phyloP scores from a whole-genome alignment of 2,329 filamentous ascomycete species.

The Cladosporium velox region DNA sequence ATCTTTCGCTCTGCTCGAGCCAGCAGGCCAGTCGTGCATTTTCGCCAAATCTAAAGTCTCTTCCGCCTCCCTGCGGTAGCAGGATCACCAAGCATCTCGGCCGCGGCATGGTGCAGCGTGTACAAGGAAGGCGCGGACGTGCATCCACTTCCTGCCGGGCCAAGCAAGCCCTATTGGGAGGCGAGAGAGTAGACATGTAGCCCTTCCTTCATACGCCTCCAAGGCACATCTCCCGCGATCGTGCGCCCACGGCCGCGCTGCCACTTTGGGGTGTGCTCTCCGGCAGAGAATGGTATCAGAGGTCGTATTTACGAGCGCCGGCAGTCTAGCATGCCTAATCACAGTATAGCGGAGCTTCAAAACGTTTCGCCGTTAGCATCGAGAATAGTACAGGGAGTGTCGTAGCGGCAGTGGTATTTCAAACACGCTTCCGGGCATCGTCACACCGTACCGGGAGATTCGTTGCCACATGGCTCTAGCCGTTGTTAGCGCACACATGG shows the following conservation, averaged over 20 bases:
- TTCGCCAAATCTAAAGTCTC: constrained; percentile 8
- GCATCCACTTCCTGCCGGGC: constrained; percentile 10
- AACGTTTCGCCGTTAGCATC: neutral
- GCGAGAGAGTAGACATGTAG: constrained; percentile 2
- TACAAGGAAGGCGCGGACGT: neutral
- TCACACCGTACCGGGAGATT: constrained; percentile 19
- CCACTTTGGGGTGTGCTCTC: constrained; percentile 6
- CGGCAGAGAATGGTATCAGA: neutral
- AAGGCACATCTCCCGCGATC: constrained; percentile 12
- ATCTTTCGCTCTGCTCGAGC: constrained; percentile 10
- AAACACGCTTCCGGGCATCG: constrained; percentile 11
- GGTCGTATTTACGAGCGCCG: neutral
- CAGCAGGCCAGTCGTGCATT: constrained; percentile 12
- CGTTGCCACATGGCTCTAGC: constrained; percentile 20
- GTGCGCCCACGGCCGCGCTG: constrained; percentile 7
- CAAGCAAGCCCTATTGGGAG: constrained; percentile 15
- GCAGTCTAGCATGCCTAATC: neutral
- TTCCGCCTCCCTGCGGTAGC: constrained; percentile 6
- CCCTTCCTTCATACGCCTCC: constrained; percentile 16
- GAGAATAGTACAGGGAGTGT: neutral
- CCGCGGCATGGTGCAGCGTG: constrained; percentile 9
- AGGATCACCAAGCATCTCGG: constrained; percentile 22
- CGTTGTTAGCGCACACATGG: constrained; percentile 21
- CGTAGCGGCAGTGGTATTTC: neutral
- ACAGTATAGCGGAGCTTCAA: neutral